A percentile compares a stretch with the other conserved stretches of the same genome.
Evolutionary conservation across 179 eudicot genomes (phyloP).

Genomic region (Actinidia chinensis): DNA sequence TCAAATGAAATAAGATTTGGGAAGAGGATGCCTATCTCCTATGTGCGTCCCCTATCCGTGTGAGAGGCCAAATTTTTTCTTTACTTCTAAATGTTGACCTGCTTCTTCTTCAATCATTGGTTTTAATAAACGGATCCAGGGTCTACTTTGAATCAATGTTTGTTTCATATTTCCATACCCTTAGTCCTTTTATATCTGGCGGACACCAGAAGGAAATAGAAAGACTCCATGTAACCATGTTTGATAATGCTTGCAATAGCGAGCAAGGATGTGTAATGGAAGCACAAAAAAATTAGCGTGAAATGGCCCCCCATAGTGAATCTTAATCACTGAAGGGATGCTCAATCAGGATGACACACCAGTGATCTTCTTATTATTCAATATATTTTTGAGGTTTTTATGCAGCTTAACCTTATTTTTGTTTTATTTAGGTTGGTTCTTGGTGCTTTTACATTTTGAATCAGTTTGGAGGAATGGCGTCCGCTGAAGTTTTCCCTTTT

Average conservation of each 20-base stretch:
- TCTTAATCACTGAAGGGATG: not conserved
- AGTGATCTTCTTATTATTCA: not conserved
- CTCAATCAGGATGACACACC: not conserved
- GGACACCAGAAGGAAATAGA: not conserved
- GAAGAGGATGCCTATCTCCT: not conserved
- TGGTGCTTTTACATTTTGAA: not conserved
- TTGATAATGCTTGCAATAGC: conserved; percentile 1
- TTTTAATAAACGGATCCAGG: not conserved
- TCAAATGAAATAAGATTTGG: not conserved
- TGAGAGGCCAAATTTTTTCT: not conserved
- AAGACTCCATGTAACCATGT: not conserved
- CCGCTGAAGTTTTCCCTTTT: not conserved
- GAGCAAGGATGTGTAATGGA: not conserved
- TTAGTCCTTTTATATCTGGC: not conserved
- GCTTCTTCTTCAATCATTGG: not conserved
- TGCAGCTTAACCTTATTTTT: not conserved
- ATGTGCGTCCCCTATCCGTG: not conserved
- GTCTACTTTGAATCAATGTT: not conserved
- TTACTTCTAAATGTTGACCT: not conserved
- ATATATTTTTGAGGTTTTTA: not conserved
- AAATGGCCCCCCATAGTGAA: not conserved
- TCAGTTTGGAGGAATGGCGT: conserved; percentile 1
- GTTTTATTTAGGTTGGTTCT: not conserved
- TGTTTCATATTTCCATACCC: too few relatives aligned
- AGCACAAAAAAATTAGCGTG: not conserved